Conservation (phyloP, 2,329 filamentous ascomycete genomes). For the Xylariales sp. region DNA sequence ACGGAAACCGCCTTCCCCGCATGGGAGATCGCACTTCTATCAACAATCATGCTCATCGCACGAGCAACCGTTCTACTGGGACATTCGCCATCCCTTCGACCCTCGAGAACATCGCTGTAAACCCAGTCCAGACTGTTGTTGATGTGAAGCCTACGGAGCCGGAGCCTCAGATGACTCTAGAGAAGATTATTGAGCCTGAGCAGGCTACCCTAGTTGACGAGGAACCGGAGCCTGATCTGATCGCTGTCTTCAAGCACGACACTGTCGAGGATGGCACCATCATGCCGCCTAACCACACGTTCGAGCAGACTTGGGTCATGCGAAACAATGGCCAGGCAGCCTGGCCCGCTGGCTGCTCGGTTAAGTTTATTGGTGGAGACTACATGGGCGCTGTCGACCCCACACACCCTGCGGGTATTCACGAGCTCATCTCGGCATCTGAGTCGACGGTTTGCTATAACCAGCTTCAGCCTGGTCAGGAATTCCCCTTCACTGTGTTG, state of each 20-base stretch:
- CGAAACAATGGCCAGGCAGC: conserved; percentile 72
- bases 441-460: conserved; percentile 75
- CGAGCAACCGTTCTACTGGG: conserved; percentile 47
- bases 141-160: conserved; percentile 62
- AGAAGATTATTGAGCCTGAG: conserved; percentile 12
- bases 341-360: conserved; percentile 87
- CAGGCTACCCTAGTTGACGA: conserved; percentile 15
- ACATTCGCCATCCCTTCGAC: conserved; percentile 41
- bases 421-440: conserved; percentile 70
- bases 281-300: conserved; percentile 65
- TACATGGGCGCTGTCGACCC: conserved; percentile 93
- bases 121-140: conserved; percentile 64
- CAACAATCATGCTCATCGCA: conserved; percentile 16
- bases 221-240: conserved; percentile 28
- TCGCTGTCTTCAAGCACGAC: conserved; percentile 69
- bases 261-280: conserved; percentile 73
- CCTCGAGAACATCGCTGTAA: conserved; percentile 42
- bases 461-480: conserved; percentile 67
- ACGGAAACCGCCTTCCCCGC: conserved; percentile 58
- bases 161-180: conserved; percentile 20
- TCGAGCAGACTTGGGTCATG: conserved; percentile 88
- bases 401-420: conserved; percentile 70
- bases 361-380: conserved; percentile 89
- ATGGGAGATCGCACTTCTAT: conserved; percentile 61
- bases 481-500: conserved; percentile 74